A percentile compares a stretch with the other conserved stretches of the same genome.
phyloP scores from a whole-genome alignment of 2,329 filamentous ascomycete species.

The Neophaeococcomyces mojaviensis region DNA sequence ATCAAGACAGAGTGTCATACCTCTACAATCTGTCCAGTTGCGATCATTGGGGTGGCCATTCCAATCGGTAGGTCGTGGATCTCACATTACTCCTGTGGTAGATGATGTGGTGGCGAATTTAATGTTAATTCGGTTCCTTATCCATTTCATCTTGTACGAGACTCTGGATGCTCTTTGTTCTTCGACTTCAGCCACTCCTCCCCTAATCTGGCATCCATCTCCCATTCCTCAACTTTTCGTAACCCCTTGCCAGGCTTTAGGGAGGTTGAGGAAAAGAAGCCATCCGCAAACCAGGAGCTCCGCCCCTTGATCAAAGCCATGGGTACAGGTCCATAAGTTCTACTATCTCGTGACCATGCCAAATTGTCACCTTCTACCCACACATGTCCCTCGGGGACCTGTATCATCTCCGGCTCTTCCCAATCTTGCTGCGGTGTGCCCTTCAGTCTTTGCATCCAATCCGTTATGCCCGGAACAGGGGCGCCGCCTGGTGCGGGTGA shows the following conservation, averaged over 20 bases:
- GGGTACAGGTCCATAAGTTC: constrained; percentile 77
- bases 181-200: neutral
- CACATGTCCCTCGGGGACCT: constrained; percentile 80
- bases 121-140: too few species aligned
- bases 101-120: too few species aligned
- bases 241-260: constrained; percentile 8
- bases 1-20: too few species aligned
- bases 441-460: constrained; percentile 19
- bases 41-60: too few species aligned
- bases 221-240: neutral
- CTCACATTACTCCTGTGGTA: too few species aligned
- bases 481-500: constrained; percentile 16
- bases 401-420: constrained; percentile 34
- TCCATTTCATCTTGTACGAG: neutral
- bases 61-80: too few species aligned
- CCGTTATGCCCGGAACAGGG: constrained; percentile 12
- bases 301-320: constrained; percentile 79
- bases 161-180: neutral
- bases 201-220: constrained; percentile 7
- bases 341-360: constrained; percentile 74
- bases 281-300: constrained; percentile 20
- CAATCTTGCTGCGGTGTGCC: constrained; percentile 18
- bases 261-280: constrained; percentile 18
- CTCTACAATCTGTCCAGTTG: too few species aligned
- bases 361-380: constrained; percentile 88